These are phyloP conservation scores for Chlamydomonas sphaeroides DNA, from an alignment of 139 green algal species.

Conservation along the genomic window DNA sequence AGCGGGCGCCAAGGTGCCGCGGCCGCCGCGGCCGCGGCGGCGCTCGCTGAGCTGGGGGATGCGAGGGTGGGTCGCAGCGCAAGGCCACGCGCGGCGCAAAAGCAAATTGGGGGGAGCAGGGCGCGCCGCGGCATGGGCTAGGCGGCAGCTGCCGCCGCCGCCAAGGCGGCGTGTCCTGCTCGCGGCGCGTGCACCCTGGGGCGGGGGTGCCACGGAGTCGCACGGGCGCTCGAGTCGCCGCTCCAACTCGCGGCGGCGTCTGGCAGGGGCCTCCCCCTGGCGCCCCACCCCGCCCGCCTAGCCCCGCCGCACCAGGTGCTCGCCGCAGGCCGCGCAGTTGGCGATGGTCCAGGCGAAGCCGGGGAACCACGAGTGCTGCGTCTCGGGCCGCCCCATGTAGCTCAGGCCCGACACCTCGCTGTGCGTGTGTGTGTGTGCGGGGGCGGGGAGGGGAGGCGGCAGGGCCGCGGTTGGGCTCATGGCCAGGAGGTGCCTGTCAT, in stretches of 20 bases:
- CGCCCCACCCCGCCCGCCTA: background rate
- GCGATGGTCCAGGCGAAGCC: constrained; percentile 69
- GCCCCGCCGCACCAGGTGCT: constrained; percentile 37
- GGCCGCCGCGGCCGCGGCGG: no score
- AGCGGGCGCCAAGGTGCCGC: no score
- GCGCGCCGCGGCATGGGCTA: background rate
- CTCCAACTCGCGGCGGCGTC: no score
- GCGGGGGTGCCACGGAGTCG: no score
- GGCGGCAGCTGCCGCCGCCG: no score
- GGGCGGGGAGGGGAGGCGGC: background rate
- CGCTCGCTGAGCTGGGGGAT: background rate
- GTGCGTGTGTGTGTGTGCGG: background rate
- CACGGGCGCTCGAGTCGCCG: no score
- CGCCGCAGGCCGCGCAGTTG: constrained; percentile 52
- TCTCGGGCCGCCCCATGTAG: constrained; percentile 56
- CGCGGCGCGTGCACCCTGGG: no score
- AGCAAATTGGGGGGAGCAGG: no score
- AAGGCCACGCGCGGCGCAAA: no score
- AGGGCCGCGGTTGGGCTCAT: background rate
- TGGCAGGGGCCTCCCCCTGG: background rate
- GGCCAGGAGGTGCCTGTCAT: no score
- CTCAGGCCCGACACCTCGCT: background rate
- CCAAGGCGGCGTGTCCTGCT: no score
- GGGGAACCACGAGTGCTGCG: constrained; percentile 68
- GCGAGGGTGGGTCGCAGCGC: no score